Conservation (phyloP, 805 yeast genomes). For the Metschnikowia continentalis region DNA sequence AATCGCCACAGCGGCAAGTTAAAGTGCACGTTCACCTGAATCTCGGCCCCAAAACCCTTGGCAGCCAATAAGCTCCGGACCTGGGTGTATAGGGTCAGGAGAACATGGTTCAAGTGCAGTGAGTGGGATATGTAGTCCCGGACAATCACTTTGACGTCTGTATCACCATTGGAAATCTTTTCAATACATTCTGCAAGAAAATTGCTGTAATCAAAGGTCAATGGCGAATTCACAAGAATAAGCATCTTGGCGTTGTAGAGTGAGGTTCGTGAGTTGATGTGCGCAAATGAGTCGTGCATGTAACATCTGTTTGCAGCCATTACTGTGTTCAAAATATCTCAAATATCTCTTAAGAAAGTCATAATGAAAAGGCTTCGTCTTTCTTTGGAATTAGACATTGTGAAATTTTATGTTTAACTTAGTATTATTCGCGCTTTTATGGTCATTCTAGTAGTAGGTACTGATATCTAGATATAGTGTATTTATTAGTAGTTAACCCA, state of each 20-base stretch:
- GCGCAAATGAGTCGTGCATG: not conserved
- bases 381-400: not conserved
- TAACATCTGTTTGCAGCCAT: slow-evolving; percentile 3
- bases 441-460: too few relatives aligned
- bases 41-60: not conserved
- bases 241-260: not conserved
- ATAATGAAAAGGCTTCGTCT: not conserved
- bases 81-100: slow-evolving; percentile 28
- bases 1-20: slow-evolving; percentile 1
- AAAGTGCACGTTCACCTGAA: not conserved
- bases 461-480: too few relatives aligned
- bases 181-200: slow-evolving; percentile 10
- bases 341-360: too few relatives aligned
- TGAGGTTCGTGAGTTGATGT: not conserved
- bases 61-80: slow-evolving; percentile 5
- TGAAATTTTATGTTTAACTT: too few relatives aligned
- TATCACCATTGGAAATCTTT: not conserved
- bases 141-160: slow-evolving; percentile 25
- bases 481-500: too few relatives aligned
- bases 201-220: slow-evolving; percentile 7
- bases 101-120: slow-evolving; percentile 22
- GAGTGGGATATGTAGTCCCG: slow-evolving; percentile 18
- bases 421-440: too few relatives aligned
- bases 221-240: slow-evolving; percentile 1
- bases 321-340: not conserved